Base-by-base conservation (phyloP, 1,139 yeast genomes). In the Scheffersomyces parashehatae region DNA sequence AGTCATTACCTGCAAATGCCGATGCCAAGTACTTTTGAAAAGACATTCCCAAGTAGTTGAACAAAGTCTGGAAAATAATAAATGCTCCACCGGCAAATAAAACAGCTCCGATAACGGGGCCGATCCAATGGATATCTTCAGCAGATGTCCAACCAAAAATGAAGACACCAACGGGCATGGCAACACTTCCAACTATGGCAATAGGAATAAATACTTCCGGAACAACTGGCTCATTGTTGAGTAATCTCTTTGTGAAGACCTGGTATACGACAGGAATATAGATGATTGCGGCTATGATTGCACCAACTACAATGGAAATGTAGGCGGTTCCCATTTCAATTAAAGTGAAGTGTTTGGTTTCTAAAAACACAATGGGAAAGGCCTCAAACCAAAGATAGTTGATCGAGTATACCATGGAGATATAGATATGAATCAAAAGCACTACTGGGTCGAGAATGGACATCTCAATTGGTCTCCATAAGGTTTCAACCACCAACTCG, bases 371-470 rank as follows among this genome's bases (percentile, higher is more conserved):
- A 40, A 81, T 68, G 7, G 88, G 87, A 59, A 79, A 77, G 0
- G 82, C 83, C 58, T 82, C 87, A 52, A 82, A 79, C 71, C 78
- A 82, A 40, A 81, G 64, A 55, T 81, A 82, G 56, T 78, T 59
- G 30, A 79, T 61, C 28, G 83, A 74, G 60, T 82, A 82, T 13
- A 77, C 68, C 54, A 82, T 60, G 2, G 84, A 74, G 50, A 77
- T 64, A 57, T 82, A 81, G 14, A 77, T 29, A 53, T 81, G 64
- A 53, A 75, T 65, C 59, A 73, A 52, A 58, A 82, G 43, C 45
- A 74, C 72, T 39, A 75, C 70, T 34, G 79, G 75, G 60, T 79
- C 75, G 50, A 60, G 59, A 8, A 75, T 48, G 6, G 70, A 62
- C 36, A 76, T 67, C 46, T 70, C 71, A 41, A 77, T 41, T 3